These are phyloP conservation scores for Suillus decipiens DNA, from an alignment of 768 basidiomycete species.

Conservation along the genomic window DNA sequence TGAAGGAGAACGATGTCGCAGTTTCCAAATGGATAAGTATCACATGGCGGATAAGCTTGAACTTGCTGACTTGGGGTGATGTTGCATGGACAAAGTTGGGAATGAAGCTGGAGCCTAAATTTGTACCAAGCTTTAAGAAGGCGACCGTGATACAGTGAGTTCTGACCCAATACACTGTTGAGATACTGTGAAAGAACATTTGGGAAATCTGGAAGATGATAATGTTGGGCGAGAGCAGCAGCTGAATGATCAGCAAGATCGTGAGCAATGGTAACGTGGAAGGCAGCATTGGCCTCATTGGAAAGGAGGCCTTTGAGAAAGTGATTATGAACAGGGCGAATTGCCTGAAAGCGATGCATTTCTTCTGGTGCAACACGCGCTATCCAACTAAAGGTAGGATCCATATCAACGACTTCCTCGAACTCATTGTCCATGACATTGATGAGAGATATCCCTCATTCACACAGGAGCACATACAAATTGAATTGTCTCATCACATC, in stretches of 20 bases:
- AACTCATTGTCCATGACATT: too few relatives aligned
- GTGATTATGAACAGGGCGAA: too few relatives aligned
- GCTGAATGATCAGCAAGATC: too few relatives aligned
- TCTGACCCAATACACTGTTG: slow-evolving; percentile 27
- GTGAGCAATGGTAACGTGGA: slow-evolving; percentile 11
- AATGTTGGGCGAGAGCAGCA: background rate
- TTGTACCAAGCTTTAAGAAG: background rate
- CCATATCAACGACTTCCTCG: too few relatives aligned
- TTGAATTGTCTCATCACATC: too few relatives aligned
- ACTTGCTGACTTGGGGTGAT: background rate
- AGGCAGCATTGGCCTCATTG: slow-evolving; percentile 17
- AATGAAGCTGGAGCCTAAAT: background rate
- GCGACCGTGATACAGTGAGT: slow-evolving; percentile 23
- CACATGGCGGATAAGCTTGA: background rate
- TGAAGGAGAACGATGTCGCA: slow-evolving; percentile 18
- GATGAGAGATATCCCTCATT: too few relatives aligned
- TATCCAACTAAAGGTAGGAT: too few relatives aligned
- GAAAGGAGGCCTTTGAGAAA: slow-evolving; percentile 24
- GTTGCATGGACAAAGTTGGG: background rate
- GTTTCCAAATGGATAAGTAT: slow-evolving; percentile 21
- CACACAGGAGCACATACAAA: too few relatives aligned
- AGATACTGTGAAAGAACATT: slow-evolving; percentile 18
- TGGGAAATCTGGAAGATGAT: background rate
- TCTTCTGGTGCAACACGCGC: too few relatives aligned
- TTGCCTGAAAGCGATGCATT: too few relatives aligned